A percentile compares a stretch with the other conserved stretches of the same genome.
phyloP scores from a whole-genome alignment of 169 alveolate species.

The Plasmodium gaboni region DNA sequence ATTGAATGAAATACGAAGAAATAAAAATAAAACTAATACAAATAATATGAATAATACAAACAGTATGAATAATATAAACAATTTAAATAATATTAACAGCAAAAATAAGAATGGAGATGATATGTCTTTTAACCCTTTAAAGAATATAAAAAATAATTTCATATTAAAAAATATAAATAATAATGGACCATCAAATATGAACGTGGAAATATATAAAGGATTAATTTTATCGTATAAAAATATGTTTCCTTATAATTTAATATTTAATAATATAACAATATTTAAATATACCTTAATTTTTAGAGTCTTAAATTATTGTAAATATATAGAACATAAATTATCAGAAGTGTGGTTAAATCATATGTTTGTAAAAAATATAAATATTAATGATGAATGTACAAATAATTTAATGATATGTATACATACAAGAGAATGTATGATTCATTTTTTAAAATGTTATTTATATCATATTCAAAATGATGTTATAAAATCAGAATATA shows the following conservation, averaged over 20 bases:
- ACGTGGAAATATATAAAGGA: constrained; percentile 70
- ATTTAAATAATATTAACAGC: neutral
- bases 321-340: constrained; percentile 79
- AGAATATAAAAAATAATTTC: constrained; percentile 1
- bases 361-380: constrained; percentile 79
- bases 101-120: neutral
- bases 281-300: constrained; percentile 78
- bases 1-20: neutral
- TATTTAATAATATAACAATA: constrained; percentile 77
- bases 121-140: neutral
- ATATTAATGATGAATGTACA: constrained; percentile 77
- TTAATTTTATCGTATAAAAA: constrained; percentile 51
- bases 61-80: neutral
- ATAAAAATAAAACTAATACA: neutral
- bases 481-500: constrained; percentile 76
- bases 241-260: constrained; percentile 77
- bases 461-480: constrained; percentile 77
- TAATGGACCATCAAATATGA: constrained; percentile 24
- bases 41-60: neutral
- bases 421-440: constrained; percentile 81
- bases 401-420: constrained; percentile 79
- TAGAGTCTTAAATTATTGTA: constrained; percentile 78
- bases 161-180: constrained; percentile 1
- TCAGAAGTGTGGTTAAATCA: constrained; percentile 79
- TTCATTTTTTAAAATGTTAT: constrained; percentile 76